A percentile compares a stretch with the other conserved stretches of the same genome.
Conservation (phyloP, 306 rosid genomes). For the Mimosa bimucronata region DNA sequence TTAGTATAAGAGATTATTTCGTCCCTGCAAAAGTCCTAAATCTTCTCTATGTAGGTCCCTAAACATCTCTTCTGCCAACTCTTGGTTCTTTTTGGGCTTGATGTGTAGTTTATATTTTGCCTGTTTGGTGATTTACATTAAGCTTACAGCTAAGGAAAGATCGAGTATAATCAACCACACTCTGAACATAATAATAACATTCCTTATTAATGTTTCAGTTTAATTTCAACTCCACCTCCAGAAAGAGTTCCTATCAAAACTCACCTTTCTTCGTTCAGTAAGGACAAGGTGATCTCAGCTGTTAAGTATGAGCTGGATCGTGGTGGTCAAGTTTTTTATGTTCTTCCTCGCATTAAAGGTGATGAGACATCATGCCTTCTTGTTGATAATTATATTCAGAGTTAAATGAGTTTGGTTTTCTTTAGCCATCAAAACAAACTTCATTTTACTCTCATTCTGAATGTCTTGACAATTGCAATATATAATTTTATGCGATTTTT, state of each 20-base stretch:
- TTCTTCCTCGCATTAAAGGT: slow-evolving; percentile 96
- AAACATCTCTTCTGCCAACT: slow-evolving; percentile 13
- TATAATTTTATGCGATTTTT: background rate
- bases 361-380: slow-evolving; percentile 30
- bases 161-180: slow-evolving; percentile 22
- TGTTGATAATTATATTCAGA: background rate
- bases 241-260: slow-evolving; percentile 95
- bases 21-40: slow-evolving; percentile 11
- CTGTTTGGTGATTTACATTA: background rate
- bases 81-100: slow-evolving; percentile 31
- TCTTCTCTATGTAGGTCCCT: background rate
- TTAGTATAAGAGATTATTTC: background rate
- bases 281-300: slow-evolving; percentile 73
- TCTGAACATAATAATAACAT: slow-evolving; percentile 33
- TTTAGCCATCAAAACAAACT: background rate
- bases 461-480: background rate
- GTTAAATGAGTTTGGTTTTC: background rate
- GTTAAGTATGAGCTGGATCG: slow-evolving; percentile 85
- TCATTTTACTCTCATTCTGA: background rate
- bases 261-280: slow-evolving; percentile 77
- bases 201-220: slow-evolving; percentile 57
- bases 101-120: slow-evolving; percentile 13
- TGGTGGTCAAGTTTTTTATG: slow-evolving; percentile 91
- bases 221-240: slow-evolving; percentile 96
- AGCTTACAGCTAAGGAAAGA: slow-evolving; percentile 18